Evolutionary conservation across 1,284 basidiomycete species (phyloP).

Genomic region (Trichosporon inkin): DNA sequence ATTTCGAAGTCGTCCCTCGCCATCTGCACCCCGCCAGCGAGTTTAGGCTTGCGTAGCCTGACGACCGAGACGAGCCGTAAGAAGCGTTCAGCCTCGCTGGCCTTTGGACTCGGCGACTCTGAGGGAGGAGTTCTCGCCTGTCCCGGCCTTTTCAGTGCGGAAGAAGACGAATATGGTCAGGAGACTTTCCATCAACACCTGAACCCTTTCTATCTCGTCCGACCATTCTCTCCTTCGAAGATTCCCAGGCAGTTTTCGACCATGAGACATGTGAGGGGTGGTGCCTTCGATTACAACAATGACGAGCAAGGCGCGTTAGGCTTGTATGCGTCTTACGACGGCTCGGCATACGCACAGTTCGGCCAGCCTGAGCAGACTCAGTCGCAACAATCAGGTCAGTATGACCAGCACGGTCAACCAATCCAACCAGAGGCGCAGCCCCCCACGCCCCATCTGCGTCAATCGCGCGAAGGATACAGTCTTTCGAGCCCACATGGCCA

Average conservation of each 20-base stretch:
- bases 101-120: not conserved
- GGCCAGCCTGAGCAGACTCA: not conserved
- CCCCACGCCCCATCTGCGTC: not conserved
- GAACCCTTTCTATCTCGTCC: constrained; percentile 1
- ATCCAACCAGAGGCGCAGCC: not conserved
- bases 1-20: not conserved
- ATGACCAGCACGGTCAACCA: not conserved
- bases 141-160: not conserved
- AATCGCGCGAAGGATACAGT: not conserved
- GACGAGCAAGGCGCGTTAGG: constrained; percentile 1
- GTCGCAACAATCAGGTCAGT: not conserved
- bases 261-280: not conserved
- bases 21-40: not conserved
- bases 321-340: not conserved
- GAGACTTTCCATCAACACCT: not conserved
- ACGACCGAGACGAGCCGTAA: not conserved
- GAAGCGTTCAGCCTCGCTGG: not conserved
- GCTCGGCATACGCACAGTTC: not conserved
- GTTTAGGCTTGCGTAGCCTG: too few species aligned
- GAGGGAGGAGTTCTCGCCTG: not conserved
- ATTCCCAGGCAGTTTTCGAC: not conserved
- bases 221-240: not conserved
- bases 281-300: not conserved
- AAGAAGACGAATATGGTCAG: constrained; percentile 5
- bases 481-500: not conserved